These are phyloP conservation scores for Termitomyces sp. DNA, from an alignment of 768 basidiomycete genomes.

Conservation along the genomic window DNA sequence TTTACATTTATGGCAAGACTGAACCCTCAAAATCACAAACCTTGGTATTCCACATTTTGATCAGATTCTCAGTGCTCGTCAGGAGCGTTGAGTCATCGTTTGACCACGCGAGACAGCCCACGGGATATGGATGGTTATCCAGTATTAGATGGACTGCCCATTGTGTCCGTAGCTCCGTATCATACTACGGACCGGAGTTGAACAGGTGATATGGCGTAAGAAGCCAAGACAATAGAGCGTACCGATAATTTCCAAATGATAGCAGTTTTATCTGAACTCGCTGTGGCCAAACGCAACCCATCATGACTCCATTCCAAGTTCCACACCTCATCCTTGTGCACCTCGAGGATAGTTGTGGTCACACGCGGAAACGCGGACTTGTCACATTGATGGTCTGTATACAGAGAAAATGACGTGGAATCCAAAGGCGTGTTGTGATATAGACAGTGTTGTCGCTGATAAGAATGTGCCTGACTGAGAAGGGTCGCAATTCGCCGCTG, in stretches of 20 bases:
- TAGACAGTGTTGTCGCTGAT: slow-evolving; percentile 77
- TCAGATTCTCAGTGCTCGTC: slow-evolving; percentile 72
- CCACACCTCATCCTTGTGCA: slow-evolving; percentile 95
- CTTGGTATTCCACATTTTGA: slow-evolving; percentile 89
- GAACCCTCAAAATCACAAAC: slow-evolving; percentile 33
- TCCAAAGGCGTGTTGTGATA: slow-evolving; percentile 77
- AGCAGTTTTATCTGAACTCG: slow-evolving; percentile 80
- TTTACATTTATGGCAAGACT: background rate
- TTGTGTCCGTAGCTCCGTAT: slow-evolving; percentile 29
- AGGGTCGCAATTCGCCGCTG: slow-evolving; percentile 81
- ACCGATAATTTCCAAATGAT: slow-evolving; percentile 89
- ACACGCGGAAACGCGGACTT: slow-evolving; percentile 77
- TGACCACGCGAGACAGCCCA: slow-evolving; percentile 90
- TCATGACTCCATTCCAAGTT: slow-evolving; percentile 92
- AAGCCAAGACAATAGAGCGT: slow-evolving; percentile 24
- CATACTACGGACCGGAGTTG: slow-evolving; percentile 4
- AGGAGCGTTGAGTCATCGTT: slow-evolving; percentile 80
- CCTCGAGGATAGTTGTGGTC: slow-evolving; percentile 80
- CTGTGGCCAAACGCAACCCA: slow-evolving; percentile 79
- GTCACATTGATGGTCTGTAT: slow-evolving; percentile 81
- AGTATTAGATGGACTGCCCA: slow-evolving; percentile 58
- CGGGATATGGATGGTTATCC: slow-evolving; percentile 70
- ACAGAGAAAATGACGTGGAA: slow-evolving; percentile 67
- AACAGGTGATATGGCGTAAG: background rate
- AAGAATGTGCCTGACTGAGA: slow-evolving; percentile 75